These are phyloP conservation scores for Cichorium intybus DNA, from an alignment of 140 eudicot genomes.

Conservation along the genomic window DNA sequence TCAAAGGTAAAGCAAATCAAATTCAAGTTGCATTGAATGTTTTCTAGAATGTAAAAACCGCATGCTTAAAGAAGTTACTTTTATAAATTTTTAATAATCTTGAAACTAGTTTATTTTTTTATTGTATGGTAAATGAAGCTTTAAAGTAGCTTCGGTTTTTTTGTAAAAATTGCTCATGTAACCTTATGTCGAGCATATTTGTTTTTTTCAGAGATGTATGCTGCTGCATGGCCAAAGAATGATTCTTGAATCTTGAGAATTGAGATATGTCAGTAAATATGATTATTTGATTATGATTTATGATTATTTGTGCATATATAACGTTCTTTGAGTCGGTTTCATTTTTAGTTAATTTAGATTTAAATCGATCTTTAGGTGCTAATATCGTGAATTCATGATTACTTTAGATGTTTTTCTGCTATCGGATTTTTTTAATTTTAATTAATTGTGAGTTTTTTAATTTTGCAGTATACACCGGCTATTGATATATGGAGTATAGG, in stretches of 20 bases:
- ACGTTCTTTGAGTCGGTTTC: constrained; percentile 3
- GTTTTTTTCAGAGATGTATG: constrained; percentile 34
- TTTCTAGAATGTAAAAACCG: constrained; percentile 7
- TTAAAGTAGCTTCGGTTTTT: constrained; percentile 2
- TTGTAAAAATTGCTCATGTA: constrained; percentile 18
- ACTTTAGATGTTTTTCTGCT: neutral
- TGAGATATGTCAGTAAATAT: constrained; percentile 14
- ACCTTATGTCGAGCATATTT: constrained; percentile 30
- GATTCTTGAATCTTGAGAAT: constrained; percentile 31
- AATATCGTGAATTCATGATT: too few relatives aligned
- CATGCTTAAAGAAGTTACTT: neutral
- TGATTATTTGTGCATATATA: constrained; percentile 14
- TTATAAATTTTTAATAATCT: neutral
- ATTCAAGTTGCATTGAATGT: neutral
- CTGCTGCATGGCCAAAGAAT: constrained; percentile 37
- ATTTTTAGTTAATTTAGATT: constrained; percentile 1
- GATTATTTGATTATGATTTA: constrained; percentile 1
- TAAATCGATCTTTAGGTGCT: constrained; percentile 1
- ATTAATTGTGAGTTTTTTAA: neutral
- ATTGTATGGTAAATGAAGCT: constrained; percentile 10
- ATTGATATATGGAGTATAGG: constrained; percentile 98
- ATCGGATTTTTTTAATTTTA: neutral
- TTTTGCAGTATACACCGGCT: constrained; percentile 98
- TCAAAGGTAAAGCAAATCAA: constrained; percentile 58
- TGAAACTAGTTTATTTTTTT: neutral